Evolutionary conservation across 129 eudicot genomes (phyloP).

Genomic region (Mikania micrantha): DNA sequence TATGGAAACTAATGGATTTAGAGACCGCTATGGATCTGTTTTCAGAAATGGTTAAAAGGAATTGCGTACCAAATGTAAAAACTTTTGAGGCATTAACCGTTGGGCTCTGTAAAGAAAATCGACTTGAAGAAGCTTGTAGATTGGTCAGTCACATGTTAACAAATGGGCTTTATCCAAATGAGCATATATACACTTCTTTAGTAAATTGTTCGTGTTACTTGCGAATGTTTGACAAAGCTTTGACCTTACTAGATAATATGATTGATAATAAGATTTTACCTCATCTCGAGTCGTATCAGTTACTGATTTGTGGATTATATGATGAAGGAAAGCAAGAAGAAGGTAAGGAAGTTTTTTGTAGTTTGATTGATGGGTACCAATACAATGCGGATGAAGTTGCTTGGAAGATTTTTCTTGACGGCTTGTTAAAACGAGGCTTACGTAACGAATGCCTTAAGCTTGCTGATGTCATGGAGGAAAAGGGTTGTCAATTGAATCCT

Average conservation of each 20-base stretch:
- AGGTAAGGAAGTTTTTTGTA: constrained; percentile 52
- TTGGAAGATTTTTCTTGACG: constrained; percentile 81
- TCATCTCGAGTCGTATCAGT: constrained; percentile 36
- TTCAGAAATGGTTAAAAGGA: constrained; percentile 51
- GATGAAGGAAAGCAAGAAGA: constrained; percentile 41
- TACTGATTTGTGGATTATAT: constrained; percentile 61
- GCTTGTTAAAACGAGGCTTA: constrained; percentile 54
- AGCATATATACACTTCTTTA: constrained; percentile 44
- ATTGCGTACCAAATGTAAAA: constrained; percentile 42
- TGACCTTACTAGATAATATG: constrained; percentile 39
- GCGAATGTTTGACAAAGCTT: constrained; percentile 54
- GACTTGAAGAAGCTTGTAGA: constrained; percentile 45
- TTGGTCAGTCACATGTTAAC: constrained; percentile 54
- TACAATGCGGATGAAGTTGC: constrained; percentile 69
- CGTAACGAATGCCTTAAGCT: constrained; percentile 53
- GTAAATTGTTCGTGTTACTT: constrained; percentile 55
- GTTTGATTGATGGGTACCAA: constrained; percentile 55
- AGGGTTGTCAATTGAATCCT: constrained; percentile 53
- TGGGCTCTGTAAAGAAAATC: constrained; percentile 66
- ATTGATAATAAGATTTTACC: constrained; percentile 41
- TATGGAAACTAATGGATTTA: constrained; percentile 73
- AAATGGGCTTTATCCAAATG: constrained; percentile 43
- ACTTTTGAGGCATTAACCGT: constrained; percentile 44
- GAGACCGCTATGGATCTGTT: constrained; percentile 42
- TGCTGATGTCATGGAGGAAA: constrained; percentile 54